phyloP scores from a whole-genome alignment of 177 flowering plant genomes.

The Tripterygium wilfordii region DNA sequence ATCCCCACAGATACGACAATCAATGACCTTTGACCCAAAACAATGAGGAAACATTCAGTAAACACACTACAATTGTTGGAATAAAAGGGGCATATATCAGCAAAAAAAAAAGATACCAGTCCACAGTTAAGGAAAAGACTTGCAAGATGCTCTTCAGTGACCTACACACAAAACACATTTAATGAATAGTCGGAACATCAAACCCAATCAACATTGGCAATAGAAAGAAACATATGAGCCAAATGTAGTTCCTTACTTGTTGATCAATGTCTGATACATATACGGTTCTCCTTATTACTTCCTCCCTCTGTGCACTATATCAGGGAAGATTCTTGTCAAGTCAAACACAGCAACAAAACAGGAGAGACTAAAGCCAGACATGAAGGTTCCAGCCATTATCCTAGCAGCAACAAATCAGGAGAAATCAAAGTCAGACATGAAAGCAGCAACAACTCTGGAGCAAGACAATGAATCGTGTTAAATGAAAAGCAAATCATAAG shows the following conservation, averaged over 20 bases:
- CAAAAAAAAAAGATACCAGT: slow-evolving; percentile 33
- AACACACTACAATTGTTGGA: too few species aligned
- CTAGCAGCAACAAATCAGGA: too few species aligned
- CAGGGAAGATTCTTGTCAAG: too few species aligned
- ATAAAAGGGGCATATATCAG: background rate
- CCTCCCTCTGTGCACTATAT: slow-evolving; percentile 90
- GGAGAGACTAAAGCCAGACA: too few species aligned
- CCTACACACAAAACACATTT: slow-evolving; percentile 23
- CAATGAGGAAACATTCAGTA: background rate
- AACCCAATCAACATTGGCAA: background rate
- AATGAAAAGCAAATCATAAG: too few species aligned
- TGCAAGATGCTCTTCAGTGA: slow-evolving; percentile 81
- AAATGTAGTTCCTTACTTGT: slow-evolving; percentile 41
- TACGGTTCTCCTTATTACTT: slow-evolving; percentile 76
- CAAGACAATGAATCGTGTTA: too few species aligned
- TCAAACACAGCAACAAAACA: too few species aligned
- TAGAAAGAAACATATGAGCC: background rate
- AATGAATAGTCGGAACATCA: slow-evolving; percentile 1
- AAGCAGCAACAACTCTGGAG: too few species aligned
- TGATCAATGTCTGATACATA: slow-evolving; percentile 97
- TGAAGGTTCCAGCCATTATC: too few species aligned
- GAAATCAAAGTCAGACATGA: too few species aligned
- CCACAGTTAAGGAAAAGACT: slow-evolving; percentile 63
- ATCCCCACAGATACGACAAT: slow-evolving; percentile 96
- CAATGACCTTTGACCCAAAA: slow-evolving; percentile 66